Conservation (phyloP, 2,329 filamentous ascomycete species). For the Ophiocordyceps camponoti-floridani region DNA sequence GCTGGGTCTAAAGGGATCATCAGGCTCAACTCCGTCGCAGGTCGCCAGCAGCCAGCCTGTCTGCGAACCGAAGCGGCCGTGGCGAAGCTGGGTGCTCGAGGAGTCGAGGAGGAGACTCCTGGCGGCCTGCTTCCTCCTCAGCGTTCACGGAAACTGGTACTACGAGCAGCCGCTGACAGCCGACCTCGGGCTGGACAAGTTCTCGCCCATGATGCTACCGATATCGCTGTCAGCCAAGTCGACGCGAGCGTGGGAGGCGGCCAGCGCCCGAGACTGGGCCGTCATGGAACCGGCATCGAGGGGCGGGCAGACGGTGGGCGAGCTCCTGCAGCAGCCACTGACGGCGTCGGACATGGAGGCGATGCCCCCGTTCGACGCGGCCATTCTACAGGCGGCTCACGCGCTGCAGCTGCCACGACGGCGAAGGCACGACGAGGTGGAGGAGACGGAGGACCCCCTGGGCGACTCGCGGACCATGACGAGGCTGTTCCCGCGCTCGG, state of each 20-base stretch:
- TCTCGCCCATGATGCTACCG: conserved; percentile 14
- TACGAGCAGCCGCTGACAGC: conserved; percentile 26
- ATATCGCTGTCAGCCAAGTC: conserved; percentile 29
- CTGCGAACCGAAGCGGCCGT: conserved; percentile 12
- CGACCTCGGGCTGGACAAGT: conserved; percentile 17
- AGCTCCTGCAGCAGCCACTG: conserved; percentile 14
- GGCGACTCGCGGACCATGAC: conserved; percentile 12
- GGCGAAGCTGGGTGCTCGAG: conserved; percentile 32
- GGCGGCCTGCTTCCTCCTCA: conserved; percentile 37
- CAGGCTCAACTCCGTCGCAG: conserved; percentile 17
- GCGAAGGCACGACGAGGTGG: conserved; percentile 9
- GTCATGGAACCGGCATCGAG: conserved; percentile 11
- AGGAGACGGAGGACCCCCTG: conserved; percentile 8
- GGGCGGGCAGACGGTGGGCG: conserved; percentile 9
- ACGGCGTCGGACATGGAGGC: conserved; percentile 17
- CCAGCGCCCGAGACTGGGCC: conserved; percentile 27
- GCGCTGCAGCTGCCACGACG: conserved; percentile 19
- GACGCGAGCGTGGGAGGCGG: conserved; percentile 29
- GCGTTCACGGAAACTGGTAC: conserved; percentile 36
- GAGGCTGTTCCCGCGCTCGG: conserved; percentile 24
- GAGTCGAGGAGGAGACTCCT: conserved; percentile 36
- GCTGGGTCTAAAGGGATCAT: conserved; percentile 1
- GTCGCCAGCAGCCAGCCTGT: conserved; percentile 16
- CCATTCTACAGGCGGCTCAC: conserved; percentile 20
- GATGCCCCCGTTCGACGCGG: conserved; percentile 19